A percentile compares a stretch with the other conserved stretches of the same genome.
phyloP scores from a whole-genome alignment of 192 early-diverging fungal genomes.

The Coemansia aciculifera region DNA sequence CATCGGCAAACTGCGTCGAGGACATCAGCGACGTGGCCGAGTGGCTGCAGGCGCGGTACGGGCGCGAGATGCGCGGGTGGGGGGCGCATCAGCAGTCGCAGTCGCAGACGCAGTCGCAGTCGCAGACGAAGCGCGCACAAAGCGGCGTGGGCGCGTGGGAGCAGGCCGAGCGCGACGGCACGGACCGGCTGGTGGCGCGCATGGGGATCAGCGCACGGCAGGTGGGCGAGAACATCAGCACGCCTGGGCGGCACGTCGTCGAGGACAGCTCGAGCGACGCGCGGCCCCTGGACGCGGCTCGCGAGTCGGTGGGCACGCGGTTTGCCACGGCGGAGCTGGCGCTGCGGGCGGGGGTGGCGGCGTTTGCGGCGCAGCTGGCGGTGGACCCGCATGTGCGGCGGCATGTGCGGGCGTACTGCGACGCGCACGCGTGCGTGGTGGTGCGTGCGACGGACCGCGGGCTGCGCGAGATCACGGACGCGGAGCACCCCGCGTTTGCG shows the following conservation, averaged over 20 bases:
- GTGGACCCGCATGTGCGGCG: conserved; percentile 78
- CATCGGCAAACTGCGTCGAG: conserved; percentile 53
- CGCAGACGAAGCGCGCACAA: conserved; percentile 46
- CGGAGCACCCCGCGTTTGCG: conserved; percentile 72
- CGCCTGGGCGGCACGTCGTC: conserved; percentile 47
- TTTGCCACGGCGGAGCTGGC: conserved; percentile 33
- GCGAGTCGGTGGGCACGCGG: conserved; percentile 21
- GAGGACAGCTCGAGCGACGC: neutral
- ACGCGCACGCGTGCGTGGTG: conserved; percentile 64
- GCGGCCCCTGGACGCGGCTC: conserved; percentile 34
- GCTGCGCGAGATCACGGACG: conserved; percentile 65
- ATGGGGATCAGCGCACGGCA: conserved; percentile 61
- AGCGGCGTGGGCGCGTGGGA: conserved; percentile 38
- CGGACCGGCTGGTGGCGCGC: conserved; percentile 43
- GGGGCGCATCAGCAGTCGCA: neutral
- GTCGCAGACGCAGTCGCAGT: conserved; percentile 9
- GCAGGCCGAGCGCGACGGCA: conserved; percentile 40
- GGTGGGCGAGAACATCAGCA: conserved; percentile 62
- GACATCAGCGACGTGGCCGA: conserved; percentile 66
- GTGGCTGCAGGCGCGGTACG: conserved; percentile 64
- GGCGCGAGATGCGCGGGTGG: conserved; percentile 32
- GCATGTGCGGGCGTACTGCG: conserved; percentile 73
- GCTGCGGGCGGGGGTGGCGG: conserved; percentile 60
- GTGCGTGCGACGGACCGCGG: conserved; percentile 85
- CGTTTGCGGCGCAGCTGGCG: conserved; percentile 76